Evolutionary conservation across 257 asterid genomes (phyloP), one percentile per base, ranked within the genome.

Genomic region (Solanum ossicruentum): DNA sequence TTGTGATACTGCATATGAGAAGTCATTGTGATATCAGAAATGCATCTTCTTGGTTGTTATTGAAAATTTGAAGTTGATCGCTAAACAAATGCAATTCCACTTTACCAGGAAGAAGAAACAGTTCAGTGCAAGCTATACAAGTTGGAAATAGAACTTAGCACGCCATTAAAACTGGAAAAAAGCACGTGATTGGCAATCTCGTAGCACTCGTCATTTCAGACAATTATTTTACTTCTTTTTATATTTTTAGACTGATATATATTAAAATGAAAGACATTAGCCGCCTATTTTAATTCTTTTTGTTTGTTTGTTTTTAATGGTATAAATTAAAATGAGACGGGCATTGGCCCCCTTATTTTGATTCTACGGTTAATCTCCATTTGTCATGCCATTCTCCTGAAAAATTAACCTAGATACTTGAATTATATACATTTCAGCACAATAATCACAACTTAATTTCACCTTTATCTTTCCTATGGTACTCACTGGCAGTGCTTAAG

Each of bases 1-100:
- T 95, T 98, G 73, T 96, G 97, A 87, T 92, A 91, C 99, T 96
- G 96, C 56, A 66, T 69, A 52, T 51, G 55, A 85, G 58, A 67
- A 86, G 72, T 26, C 49, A 88, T 63, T 82, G 63, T 79, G 51
- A 49, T 20, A 28, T 84, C 80, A 72, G 77, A 67, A 78, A 23
- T 18, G 15, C 43, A 72, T 45, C 39, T 47, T 75, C 54, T 70
- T 70, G 67, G 32, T 67, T 39, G 28, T 18, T 36, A 4, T 36
- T 36, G 7, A 60, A 60, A 10, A 12, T 13, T n/a, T 60, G 55
- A 70, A 45, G 54, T 45, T 72, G 36, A n/a, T 45, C n/a, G 39
- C 80, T 56, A 45, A 72, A n/a, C 57, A n/a, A 45, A 43, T 36
- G 57, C 39, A 49, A 61, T 45, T n/a, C 80, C 57, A 45, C 80